Evolutionary conservation across 2,329 filamentous ascomycete species (phyloP), one percentile per base, ranked within the genome.

Genomic region (Aspergillus melleus): DNA sequence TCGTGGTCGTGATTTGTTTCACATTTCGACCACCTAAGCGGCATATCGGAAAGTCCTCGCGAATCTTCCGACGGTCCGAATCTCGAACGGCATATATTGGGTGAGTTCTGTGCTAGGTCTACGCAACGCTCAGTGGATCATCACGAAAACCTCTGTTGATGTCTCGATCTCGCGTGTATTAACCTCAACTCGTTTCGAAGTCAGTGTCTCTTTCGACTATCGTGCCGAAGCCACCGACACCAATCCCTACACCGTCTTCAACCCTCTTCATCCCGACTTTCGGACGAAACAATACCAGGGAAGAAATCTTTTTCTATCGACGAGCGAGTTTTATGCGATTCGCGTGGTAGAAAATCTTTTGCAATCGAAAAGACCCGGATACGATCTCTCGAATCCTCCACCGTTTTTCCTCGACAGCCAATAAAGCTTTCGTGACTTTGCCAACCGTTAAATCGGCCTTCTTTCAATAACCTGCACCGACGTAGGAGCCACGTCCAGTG

Each of bases 281-380:
- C 12, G 36, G 14, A 42, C 44, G 44, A 49, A 55, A 39, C 44
- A 6, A 46, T 19, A 26, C 32, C 5, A 49, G 47, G 47, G 19
- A 19, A 22, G 22, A 10, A 47, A 4, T 46, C 16, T 47, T 14
- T 47, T 47, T 24, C 39, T 54, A 36, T 54, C 54, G 54, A 56
- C 53, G 8, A 53, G 51, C 55, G 11, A 58, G 56, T 66, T 61
- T 61, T 58, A 72, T 72, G 71, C 69, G 62, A 69, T 67, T 64
- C 54, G 65, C 62, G 67, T 61, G 66, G 58, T 68, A 72, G 59
- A 66, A 39, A 22, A 49, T 8, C 26, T 2, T 2, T 52, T 52
- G 47, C 36, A 54, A 42, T 44, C 12, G 44, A 58, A 30, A 26
- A 59, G 56, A 57, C 42, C 44, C 47, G 42, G 52, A 64, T 55